phyloP scores from a whole-genome alignment of 1,139 yeast species.

The Debaryomyces subglobosus region DNA sequence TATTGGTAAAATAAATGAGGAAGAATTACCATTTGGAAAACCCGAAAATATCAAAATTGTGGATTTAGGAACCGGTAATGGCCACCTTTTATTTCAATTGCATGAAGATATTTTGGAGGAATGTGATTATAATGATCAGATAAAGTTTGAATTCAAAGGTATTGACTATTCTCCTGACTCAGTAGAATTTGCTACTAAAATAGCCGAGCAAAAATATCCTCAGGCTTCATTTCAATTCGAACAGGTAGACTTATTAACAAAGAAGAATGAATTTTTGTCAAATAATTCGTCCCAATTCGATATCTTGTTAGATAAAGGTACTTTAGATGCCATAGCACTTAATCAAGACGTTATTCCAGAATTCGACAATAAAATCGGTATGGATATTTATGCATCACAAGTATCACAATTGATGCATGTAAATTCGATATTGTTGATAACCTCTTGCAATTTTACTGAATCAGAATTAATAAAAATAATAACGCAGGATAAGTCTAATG shows the following conservation, averaged over 20 bases:
- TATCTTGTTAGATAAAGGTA: constrained; percentile 87
- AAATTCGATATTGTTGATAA: constrained; percentile 69
- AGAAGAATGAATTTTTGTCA: constrained; percentile 35
- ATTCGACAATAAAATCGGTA: constrained; percentile 50
- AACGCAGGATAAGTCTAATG: constrained; percentile 37
- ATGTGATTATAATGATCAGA: constrained; percentile 46
- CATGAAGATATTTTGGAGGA: constrained; percentile 52
- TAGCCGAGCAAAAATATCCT: constrained; percentile 48
- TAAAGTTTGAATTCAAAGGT: constrained; percentile 53
- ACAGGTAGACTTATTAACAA: constrained; percentile 48
- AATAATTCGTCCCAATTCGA: constrained; percentile 53
- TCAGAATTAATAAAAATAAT: constrained; percentile 65
- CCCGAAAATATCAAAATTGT: constrained; percentile 46
- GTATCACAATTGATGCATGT: constrained; percentile 58
- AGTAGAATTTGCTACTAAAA: constrained; percentile 66
- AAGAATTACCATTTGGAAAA: constrained; percentile 31
- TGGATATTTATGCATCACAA: constrained; percentile 64
- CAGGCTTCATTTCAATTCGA: constrained; percentile 43
- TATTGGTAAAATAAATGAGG: constrained; percentile 30
- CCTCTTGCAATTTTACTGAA: constrained; percentile 95
- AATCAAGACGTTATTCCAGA: constrained; percentile 56
- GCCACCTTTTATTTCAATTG: constrained; percentile 77
- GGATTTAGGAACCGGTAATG: constrained; percentile 96
- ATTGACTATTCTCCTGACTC: constrained; percentile 86
- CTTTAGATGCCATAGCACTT: constrained; percentile 93